phyloP scores from a whole-genome alignment of 2,329 filamentous ascomycete species.

The Amauroascus verrucosus region DNA sequence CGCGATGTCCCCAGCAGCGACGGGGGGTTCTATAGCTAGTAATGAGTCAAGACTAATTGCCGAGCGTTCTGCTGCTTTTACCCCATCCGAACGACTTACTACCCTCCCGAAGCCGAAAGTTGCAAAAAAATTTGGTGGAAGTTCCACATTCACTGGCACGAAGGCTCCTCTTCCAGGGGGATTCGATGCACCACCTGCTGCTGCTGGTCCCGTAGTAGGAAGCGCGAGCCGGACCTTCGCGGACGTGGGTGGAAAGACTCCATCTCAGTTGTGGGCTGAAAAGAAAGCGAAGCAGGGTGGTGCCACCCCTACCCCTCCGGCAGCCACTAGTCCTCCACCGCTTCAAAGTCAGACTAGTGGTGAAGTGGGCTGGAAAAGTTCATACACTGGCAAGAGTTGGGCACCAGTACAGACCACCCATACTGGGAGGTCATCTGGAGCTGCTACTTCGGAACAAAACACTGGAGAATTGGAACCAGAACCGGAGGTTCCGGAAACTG shows the following conservation, averaged over 20 bases:
- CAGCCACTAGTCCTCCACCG: constrained; percentile 30
- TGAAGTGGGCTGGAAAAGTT: constrained; percentile 73
- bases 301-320: constrained; percentile 39
- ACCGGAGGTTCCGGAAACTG: constrained; percentile 45
- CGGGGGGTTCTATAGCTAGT: constrained; percentile 36
- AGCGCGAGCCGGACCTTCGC: constrained; percentile 86
- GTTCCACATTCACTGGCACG: constrained; percentile 68
- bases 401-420: constrained; percentile 65
- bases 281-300: constrained; percentile 77
- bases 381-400: constrained; percentile 85
- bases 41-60: constrained; percentile 54
- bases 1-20: constrained; percentile 36
- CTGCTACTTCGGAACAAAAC: constrained; percentile 17
- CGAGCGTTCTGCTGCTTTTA: constrained; percentile 68
- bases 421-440: constrained; percentile 53
- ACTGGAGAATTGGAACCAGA: constrained; percentile 24
- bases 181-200: constrained; percentile 52
- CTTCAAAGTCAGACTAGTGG: constrained; percentile 62
- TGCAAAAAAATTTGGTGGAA: constrained; percentile 71
- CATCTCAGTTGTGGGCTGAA: constrained; percentile 93
- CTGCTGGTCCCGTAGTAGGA: constrained; percentile 55
- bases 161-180: constrained; percentile 72
- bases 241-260: constrained; percentile 88
- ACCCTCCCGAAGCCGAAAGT: constrained; percentile 90
- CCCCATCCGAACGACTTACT: constrained; percentile 65